A percentile compares a stretch with the other conserved stretches of the same genome.
These are phyloP conservation scores for Neofusicoccum umdonicola DNA, from an alignment of 2,329 filamentous ascomycete genomes.

Conservation along the genomic window DNA sequence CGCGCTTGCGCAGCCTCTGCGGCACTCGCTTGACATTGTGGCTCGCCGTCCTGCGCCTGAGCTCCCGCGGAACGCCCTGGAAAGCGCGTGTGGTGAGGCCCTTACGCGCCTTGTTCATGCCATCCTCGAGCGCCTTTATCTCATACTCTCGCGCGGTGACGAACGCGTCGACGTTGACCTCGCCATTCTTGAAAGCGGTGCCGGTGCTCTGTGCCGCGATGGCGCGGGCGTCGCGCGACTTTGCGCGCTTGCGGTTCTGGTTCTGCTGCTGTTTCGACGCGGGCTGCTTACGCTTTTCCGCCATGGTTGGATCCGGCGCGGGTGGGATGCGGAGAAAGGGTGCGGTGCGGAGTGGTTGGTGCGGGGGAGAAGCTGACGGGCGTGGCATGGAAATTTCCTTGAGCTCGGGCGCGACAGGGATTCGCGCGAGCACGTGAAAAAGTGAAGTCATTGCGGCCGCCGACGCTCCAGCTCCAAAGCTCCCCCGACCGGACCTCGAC, in stretches of 20 bases:
- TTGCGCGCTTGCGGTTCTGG: slow-evolving; percentile 15
- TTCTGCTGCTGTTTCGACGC: background rate
- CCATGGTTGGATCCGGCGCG: background rate
- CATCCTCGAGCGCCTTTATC: slow-evolving; percentile 78
- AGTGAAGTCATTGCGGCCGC: slow-evolving; percentile 7
- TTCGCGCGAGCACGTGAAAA: slow-evolving; percentile 12
- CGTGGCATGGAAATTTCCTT: background rate
- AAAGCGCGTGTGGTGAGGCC: slow-evolving; percentile 71
- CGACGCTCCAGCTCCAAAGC: background rate
- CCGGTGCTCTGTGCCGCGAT: slow-evolving; percentile 31
- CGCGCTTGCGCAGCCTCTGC: slow-evolving; percentile 67
- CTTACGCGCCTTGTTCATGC: slow-evolving; percentile 72
- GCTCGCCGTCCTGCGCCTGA: slow-evolving; percentile 85
- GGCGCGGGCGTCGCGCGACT: slow-evolving; percentile 21
- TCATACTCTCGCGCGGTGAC: slow-evolving; percentile 84
- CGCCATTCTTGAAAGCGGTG: slow-evolving; percentile 65
- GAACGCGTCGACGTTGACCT: slow-evolving; percentile 82
- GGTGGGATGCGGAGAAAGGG: background rate
- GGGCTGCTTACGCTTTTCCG: slow-evolving; percentile 15
- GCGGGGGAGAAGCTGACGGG: background rate
- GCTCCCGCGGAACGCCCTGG: slow-evolving; percentile 79
- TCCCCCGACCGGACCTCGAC: background rate
- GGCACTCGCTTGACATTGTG: slow-evolving; percentile 93
- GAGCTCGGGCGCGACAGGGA: background rate
- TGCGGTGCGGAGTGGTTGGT: background rate